These are phyloP conservation scores for Penicillium fuscoglaucum DNA, from an alignment of 2,329 filamentous ascomycete genomes.

Conservation along the genomic window DNA sequence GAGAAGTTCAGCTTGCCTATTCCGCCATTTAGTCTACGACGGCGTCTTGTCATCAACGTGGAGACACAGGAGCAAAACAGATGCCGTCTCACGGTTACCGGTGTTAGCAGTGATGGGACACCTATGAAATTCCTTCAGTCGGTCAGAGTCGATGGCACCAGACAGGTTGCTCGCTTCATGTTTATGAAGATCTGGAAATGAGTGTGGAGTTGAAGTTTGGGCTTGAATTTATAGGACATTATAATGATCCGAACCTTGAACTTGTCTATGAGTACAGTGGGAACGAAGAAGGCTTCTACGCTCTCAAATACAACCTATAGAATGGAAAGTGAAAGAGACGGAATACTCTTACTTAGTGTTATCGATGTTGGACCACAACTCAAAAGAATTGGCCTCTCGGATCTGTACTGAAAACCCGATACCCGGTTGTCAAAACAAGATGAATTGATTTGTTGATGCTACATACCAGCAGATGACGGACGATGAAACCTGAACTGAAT, in stretches of 20 bases:
- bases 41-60: conserved; percentile 4
- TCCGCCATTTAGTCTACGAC: conserved; percentile 1
- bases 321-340: not conserved
- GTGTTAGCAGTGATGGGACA: conserved; percentile 7
- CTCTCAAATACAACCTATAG: conserved; percentile 15
- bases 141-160: conserved; percentile 4
- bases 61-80: conserved; percentile 4
- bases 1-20: not conserved
- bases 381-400: too few relatives aligned
- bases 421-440: too few relatives aligned
- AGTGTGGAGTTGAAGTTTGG: conserved; percentile 36
- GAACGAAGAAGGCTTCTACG: conserved; percentile 12
- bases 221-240: conserved; percentile 52
- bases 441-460: too few relatives aligned
- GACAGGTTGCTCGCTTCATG: conserved; percentile 3
- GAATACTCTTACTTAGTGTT: too few relatives aligned
- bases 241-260: conserved; percentile 46
- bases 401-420: too few relatives aligned
- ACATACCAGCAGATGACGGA: too few relatives aligned
- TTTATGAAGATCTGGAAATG: not conserved
- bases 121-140: conserved; percentile 10
- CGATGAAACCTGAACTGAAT: too few relatives aligned
- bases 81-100: conserved; percentile 3
- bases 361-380: too few relatives aligned
- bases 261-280: conserved; percentile 18